Evolutionary conservation across 2,329 filamentous ascomycete species (phyloP), one percentile per base, ranked within the genome.

Genomic region (Colletotrichum somersetense): DNA sequence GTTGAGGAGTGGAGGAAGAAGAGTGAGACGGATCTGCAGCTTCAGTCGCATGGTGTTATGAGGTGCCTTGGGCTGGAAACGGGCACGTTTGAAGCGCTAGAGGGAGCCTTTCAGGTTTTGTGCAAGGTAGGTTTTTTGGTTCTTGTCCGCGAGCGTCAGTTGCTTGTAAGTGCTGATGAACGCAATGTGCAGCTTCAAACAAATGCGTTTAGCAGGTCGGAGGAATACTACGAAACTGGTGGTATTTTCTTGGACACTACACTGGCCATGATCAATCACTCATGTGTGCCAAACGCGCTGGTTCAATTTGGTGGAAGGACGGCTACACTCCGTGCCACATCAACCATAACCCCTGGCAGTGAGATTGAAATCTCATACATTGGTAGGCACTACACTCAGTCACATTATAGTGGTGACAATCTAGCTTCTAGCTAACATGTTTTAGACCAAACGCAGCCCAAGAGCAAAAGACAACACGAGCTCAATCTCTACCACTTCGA

Each of bases 281-380:
- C 89, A 0, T 92, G 90, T 74, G 77, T 86, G 2, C 89, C 89
- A 4, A 91, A 90, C 74, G 88, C 89, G 1, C 82, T 85, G 59
- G 86, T 91, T 20, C 84, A 86, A 55, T 91, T 91, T 64, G 75
- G 85, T 50, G 86, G 86, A 5, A 83, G 89, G 7, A 82, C 79
- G 5, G 86, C 88, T 3, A 79, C 86, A 3, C 78, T 92, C 18
- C 83, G 85, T 48, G 87, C 89, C 2, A 83, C 87, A 66, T 78
- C 76, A 30, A 78, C 81, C 3, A 89, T 92, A 53, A 76, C 82
- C 18, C 77, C 81, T 42, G 88, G 84, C 10, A 85, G 90, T 35
- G 88, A 91, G 79, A 85, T 91, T 66, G 85, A 87, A 69, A 89
- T 91, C 44, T 90, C 88, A 1, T 91, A 91, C 74, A 88, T 89